A percentile compares a stretch with the other conserved stretches of the same genome.
These are phyloP conservation scores for Apiotrichum gracile DNA, from an alignment of 1,284 basidiomycete genomes.

Conservation along the genomic window DNA sequence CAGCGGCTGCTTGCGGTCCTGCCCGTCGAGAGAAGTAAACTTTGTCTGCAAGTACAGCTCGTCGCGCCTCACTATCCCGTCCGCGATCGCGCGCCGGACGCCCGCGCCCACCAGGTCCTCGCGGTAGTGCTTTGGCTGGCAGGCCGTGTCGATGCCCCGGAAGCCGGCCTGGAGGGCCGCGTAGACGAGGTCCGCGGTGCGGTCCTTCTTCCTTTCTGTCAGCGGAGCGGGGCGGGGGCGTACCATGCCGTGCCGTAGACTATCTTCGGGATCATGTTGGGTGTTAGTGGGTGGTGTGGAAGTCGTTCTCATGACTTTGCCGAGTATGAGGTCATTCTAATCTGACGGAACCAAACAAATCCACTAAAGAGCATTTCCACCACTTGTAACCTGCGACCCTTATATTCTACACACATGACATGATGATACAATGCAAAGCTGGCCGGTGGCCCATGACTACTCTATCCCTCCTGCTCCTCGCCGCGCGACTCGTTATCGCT, in stretches of 20 bases:
- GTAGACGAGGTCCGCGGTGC: slow-evolving; percentile 61
- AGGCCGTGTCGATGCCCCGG: slow-evolving; percentile 72
- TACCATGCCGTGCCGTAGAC: slow-evolving; percentile 68
- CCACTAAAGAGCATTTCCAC: not conserved
- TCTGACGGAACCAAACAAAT: not conserved
- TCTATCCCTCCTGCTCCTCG: slow-evolving; percentile 1
- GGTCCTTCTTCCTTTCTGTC: slow-evolving; percentile 60
- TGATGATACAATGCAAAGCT: slow-evolving; percentile 3
- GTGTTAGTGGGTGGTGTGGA: not conserved
- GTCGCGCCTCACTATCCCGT: slow-evolving; percentile 57
- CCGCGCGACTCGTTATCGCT: not conserved
- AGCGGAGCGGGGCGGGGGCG: slow-evolving; percentile 7
- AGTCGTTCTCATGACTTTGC: not conserved
- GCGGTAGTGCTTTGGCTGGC: slow-evolving; percentile 53
- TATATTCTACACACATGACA: not conserved
- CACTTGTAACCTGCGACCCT: no score
- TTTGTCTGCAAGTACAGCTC: slow-evolving; percentile 70
- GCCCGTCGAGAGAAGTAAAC: slow-evolving; percentile 67
- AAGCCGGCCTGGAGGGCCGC: slow-evolving; percentile 68
- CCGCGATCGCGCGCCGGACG: slow-evolving; percentile 52
- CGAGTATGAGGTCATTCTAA: not conserved
- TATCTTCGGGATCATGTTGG: slow-evolving; percentile 48
- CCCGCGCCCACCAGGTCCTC: slow-evolving; percentile 73
- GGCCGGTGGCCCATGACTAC: not conserved
- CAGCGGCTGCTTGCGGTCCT: slow-evolving; percentile 61